Evolutionary conservation across 352 stramenopile species (phyloP), one percentile per base, ranked within the genome.

Genomic region (Globisporangium polare): DNA sequence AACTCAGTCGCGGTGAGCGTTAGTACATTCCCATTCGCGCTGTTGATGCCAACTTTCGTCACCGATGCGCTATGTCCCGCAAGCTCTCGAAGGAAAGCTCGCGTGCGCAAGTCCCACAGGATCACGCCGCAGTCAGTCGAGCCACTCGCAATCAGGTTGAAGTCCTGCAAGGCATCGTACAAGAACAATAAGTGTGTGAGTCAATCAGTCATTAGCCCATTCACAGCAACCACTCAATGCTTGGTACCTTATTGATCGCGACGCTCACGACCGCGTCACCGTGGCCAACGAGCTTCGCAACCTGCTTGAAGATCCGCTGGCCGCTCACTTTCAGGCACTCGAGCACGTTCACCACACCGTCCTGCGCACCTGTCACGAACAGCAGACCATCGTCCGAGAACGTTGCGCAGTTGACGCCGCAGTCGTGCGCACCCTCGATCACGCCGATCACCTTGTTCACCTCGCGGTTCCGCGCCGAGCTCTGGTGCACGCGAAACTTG

Each of bases 331-430:
- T 93, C 3, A 63, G 73, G 53, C 75, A 90, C 56, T 89, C 80
- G 13, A 91, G 72, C 12, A 90, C 69, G 47, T 90, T 93, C 24
- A 93, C 84, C 1, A 86, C 74, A 6, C 79, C 77, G 54, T 93
- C 84, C 42, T 89, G 68, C 0, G 80, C 84, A 13, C 84, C 84
- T 0, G 74, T 90, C 1, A 90, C 78, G 5, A 93, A 62, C 1
- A 88, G 50, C 3, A 66, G 45, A 1, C 84, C 82, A 33, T 91
- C 84, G 15, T 81, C 80, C 0, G 81, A 87, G 24, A 91, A 74
- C 9, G 72, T 64, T 0, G 74, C 82, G 42, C 81, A 91, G 55
- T 83, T 86, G 22, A 91, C 65, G 8, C 18, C 52, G 41, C 73
- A 75, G 41, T 83, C 60, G 43, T 93, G 84, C 2, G 75, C 80